Conservation (phyloP, 345 rosid genomes). For the Camelina laxa region DNA sequence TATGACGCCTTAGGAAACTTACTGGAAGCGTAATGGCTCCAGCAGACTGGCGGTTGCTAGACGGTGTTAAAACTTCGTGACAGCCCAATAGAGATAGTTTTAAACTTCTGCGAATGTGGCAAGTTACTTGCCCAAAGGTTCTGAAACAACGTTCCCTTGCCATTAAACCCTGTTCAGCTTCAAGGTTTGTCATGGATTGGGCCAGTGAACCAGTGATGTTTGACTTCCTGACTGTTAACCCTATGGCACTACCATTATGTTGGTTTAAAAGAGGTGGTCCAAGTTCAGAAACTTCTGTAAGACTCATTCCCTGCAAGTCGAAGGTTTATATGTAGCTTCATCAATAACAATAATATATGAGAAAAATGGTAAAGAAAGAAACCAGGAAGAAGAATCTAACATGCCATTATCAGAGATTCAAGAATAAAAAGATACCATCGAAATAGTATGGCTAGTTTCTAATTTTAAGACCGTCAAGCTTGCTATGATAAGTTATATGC, state of each 20-base stretch:
- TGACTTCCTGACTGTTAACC: slow-evolving; percentile 63
- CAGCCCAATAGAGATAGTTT: slow-evolving; percentile 67
- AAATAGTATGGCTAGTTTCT: background rate
- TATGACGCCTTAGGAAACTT: slow-evolving; percentile 45
- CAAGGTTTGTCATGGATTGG: slow-evolving; percentile 60
- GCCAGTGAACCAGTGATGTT: slow-evolving; percentile 66
- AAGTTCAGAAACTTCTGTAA: slow-evolving; percentile 57
- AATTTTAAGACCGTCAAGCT: background rate
- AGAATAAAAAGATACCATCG: background rate
- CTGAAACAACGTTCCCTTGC: slow-evolving; percentile 51
- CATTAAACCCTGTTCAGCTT: slow-evolving; percentile 39
- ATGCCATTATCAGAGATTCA: background rate
- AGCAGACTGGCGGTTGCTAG: slow-evolving; percentile 35
- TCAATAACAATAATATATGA: background rate
- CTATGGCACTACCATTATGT: slow-evolving; percentile 64
- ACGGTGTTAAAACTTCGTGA: slow-evolving; percentile 51
- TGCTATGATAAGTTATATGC: background rate
- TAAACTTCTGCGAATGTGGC: slow-evolving; percentile 58
- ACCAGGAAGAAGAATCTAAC: background rate
- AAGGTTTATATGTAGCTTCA: slow-evolving; percentile 11
- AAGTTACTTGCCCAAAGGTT: slow-evolving; percentile 76
- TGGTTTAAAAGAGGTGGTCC: slow-evolving; percentile 76
- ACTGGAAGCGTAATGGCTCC: slow-evolving; percentile 66
- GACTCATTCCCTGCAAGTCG: slow-evolving; percentile 60
- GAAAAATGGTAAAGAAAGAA: background rate